Evolutionary conservation across 208 protist species (phyloP), one percentile per base, ranked within the genome.

Genomic region (Trypanosomatidae sp.): DNA sequence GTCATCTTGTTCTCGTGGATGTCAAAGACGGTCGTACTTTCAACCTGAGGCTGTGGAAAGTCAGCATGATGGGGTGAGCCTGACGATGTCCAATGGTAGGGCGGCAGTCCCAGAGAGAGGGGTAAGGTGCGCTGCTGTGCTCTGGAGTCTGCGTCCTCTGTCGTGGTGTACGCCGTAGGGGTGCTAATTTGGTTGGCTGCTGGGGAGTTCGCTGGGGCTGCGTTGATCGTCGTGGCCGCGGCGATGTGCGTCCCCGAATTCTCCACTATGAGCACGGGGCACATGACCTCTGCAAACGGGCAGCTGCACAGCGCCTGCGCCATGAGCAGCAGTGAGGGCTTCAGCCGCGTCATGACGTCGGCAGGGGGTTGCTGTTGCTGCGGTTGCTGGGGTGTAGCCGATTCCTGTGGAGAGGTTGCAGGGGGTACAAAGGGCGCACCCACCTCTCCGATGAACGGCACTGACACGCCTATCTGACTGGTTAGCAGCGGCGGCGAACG

Each of bases 271-370:
- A 80, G 1, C 12, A 66, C 75, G 0, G 75, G 75, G 36, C 75
- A 80, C 75, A 80, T 80, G 50, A 74, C 75, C 53, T 80, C 75
- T 9, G 68, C 43, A 13, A 74, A 19, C 3, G 62, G 56, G 41
- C 71, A 81, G 28, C 17, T 39, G 17, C 65, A 53, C 49, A 81
- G 39, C 9, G 65, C 10, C 47, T 81, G 65, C 66, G 73, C 71
- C 65, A 78, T 72, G 58, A 74, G 47, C 33, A 71, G 62, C 25
- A 80, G 69, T 12, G 69, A 71, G 8, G 75, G 75, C 39, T 74
- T 80, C 30, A 80, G 69, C 15, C 49, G 69, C 2, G 69, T 64
- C 36, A 80, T 1, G 62, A 71, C 43, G 47, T 80, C 75, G 12
- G 50, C 74, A 30, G 69, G 75, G 41, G 33, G 47, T 1, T 67